Base-by-base conservation (phyloP, 2,329 filamentous ascomycete species). In the Aspergillus japonicus region DNA sequence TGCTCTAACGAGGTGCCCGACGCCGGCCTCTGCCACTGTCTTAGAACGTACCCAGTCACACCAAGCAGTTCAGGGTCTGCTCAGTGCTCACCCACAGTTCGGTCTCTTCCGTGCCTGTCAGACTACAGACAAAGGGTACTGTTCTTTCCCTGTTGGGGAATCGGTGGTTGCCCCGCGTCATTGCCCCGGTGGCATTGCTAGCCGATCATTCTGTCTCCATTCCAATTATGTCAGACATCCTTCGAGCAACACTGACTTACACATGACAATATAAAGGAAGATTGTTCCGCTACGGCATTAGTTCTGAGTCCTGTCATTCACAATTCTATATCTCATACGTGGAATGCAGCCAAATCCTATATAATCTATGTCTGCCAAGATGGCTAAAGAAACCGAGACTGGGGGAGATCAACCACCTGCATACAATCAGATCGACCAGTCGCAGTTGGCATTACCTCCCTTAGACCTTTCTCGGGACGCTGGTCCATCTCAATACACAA, bases 361-460 rank as follows among this genome's bases (percentile, higher is more conserved):
- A 19, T 52, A 35, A 21, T 21, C 19, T 19, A n/a, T 19, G 24
- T 16, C 16, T 24, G 10, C 42, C 35, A 62, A 29, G 47, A 62
- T 62, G 60, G 57, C 39, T 24, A 42, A 50, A 19, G 49, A 57
- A 26, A 47, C n/a, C 14, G 31, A 24, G 5, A 23, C 39, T 29
- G 24, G 10, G 14, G 42, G 62, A 50, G 59, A 62, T 7, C 47
- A 61, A 8, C 72, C 69, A n/a, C 73, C 73, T 33, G 54, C 65
- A 11, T 75, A 74, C 58, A 57, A 65, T 11, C 60, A 66, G 51
- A 50, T 64, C 5, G 68, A 68, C 19, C 35, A 60, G 31, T 49
- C 62, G 24, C 57, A 42, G 16, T 57, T 57, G 21, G 52, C 58
- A n/a, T 53, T 75, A n/a, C 71, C 71, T 11, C 63, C 57, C 23